Conservation (phyloP, 2,329 filamentous ascomycete genomes). For the Parafenestella ontariensis region DNA sequence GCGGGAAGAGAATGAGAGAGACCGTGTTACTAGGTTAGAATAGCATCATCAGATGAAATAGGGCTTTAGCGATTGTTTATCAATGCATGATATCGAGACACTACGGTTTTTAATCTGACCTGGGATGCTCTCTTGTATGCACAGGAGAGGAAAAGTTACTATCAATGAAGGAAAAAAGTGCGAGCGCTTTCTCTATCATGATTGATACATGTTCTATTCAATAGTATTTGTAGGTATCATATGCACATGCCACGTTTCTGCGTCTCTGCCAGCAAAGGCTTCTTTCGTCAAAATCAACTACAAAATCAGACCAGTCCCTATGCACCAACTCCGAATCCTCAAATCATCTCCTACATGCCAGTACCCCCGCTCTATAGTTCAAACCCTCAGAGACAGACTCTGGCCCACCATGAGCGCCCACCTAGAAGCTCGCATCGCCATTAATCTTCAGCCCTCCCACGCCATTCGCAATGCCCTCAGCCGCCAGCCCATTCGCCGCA, state of each 20-base stretch:
- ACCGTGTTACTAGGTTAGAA: too few species aligned
- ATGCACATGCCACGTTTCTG: conserved; percentile 11
- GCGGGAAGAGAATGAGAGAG: too few species aligned
- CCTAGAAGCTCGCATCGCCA: conserved; percentile 23
- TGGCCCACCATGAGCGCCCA: not conserved
- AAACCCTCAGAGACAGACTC: too few species aligned
- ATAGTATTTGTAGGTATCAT: conserved; percentile 14
- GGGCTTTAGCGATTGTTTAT: too few species aligned
- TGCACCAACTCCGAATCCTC: not conserved
- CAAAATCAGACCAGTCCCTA: not conserved
- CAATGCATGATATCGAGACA: not conserved
- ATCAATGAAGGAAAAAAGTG: not conserved
- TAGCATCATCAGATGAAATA: too few species aligned
- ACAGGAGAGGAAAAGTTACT: not conserved
- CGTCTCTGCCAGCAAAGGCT: conserved; percentile 5
- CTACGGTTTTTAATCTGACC: too few species aligned
- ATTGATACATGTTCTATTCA: not conserved
- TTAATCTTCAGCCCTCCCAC: conserved; percentile 30
- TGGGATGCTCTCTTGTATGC: too few species aligned
- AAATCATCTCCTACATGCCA: not conserved
- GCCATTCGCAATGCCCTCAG: conserved; percentile 33
- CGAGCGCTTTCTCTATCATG: not conserved
- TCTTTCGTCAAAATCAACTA: conserved; percentile 5
- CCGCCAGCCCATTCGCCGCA: conserved; percentile 11
- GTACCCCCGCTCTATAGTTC: too few species aligned